These are phyloP conservation scores for Tulasnella sp. DNA, from an alignment of 768 basidiomycete species.

Conservation along the genomic window DNA sequence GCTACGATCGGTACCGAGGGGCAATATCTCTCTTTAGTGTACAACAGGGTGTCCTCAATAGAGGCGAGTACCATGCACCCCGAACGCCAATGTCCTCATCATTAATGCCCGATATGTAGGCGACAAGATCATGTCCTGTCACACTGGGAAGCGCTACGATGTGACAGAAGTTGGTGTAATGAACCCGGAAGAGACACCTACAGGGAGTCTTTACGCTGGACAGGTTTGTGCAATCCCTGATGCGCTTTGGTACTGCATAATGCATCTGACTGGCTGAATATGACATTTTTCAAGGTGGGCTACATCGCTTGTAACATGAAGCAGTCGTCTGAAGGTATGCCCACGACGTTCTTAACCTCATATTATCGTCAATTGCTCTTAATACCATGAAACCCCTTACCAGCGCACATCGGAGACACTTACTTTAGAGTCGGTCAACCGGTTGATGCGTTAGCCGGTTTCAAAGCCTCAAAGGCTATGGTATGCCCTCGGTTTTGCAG, in stretches of 20 bases:
- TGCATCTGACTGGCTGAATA: background rate
- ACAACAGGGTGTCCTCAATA: slow-evolving; percentile 66
- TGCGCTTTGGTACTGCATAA: background rate
- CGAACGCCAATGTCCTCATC: too few species aligned
- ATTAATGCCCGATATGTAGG: slow-evolving; percentile 44
- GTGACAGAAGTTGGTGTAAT: slow-evolving; percentile 81
- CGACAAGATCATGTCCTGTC: slow-evolving; percentile 78
- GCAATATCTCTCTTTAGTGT: slow-evolving; percentile 87
- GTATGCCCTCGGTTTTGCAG: slow-evolving; percentile 33
- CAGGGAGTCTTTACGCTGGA: slow-evolving; percentile 53
- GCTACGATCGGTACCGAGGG: slow-evolving; percentile 91
- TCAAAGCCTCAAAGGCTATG: slow-evolving; percentile 91
- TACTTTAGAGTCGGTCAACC: slow-evolving; percentile 61
- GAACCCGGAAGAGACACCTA: slow-evolving; percentile 80
- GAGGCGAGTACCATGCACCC: slow-evolving; percentile 49
- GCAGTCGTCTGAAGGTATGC: slow-evolving; percentile 78
- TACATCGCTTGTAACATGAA: slow-evolving; percentile 88
- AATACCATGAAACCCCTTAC: background rate
- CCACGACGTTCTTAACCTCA: background rate
- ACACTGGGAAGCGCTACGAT: slow-evolving; percentile 82
- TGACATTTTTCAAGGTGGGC: slow-evolving; percentile 1
- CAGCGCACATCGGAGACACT: slow-evolving; percentile 95
- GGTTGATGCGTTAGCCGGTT: slow-evolving; percentile 80
- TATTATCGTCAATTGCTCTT: background rate
- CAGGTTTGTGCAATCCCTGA: slow-evolving; percentile 57